Evolutionary conservation across 2,329 filamentous ascomycete species (phyloP).

Genomic region (Diaporthe longicolla): DNA sequence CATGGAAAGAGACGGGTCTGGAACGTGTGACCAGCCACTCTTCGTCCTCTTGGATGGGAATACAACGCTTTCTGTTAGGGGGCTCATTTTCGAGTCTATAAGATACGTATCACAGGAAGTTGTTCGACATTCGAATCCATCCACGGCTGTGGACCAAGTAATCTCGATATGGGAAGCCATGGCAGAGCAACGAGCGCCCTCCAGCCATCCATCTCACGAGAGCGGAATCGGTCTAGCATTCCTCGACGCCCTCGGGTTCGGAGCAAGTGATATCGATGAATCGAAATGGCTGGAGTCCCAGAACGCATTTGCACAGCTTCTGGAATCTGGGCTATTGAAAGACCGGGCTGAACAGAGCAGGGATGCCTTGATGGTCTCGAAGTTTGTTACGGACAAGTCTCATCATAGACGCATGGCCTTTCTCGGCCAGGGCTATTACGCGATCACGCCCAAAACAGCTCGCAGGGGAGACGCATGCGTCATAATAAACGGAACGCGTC

Average conservation of each 20-base stretch:
- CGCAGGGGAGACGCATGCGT: background rate
- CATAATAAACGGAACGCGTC: background rate
- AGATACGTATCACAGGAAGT: background rate
- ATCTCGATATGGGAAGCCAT: background rate
- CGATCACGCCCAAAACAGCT: background rate
- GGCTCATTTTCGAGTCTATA: background rate
- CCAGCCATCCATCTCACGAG: too few species aligned
- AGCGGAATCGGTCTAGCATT: too few species aligned
- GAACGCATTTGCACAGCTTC: too few species aligned
- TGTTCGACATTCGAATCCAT: background rate
- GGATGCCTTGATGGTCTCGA: background rate
- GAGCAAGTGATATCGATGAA: too few species aligned
- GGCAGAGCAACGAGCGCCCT: background rate
- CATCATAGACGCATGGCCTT: background rate
- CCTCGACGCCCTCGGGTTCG: too few species aligned
- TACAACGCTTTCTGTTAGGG: background rate
- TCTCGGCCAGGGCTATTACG: background rate
- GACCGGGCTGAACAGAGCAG: too few species aligned
- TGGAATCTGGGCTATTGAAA: too few species aligned
- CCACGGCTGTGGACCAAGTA: background rate
- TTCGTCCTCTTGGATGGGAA: background rate
- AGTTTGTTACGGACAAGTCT: background rate
- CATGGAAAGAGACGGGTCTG: background rate
- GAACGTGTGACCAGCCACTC: background rate
- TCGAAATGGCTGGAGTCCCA: too few species aligned